Base-by-base conservation (phyloP, 1,139 yeast species). In the Yamadazyma sp. region DNA sequence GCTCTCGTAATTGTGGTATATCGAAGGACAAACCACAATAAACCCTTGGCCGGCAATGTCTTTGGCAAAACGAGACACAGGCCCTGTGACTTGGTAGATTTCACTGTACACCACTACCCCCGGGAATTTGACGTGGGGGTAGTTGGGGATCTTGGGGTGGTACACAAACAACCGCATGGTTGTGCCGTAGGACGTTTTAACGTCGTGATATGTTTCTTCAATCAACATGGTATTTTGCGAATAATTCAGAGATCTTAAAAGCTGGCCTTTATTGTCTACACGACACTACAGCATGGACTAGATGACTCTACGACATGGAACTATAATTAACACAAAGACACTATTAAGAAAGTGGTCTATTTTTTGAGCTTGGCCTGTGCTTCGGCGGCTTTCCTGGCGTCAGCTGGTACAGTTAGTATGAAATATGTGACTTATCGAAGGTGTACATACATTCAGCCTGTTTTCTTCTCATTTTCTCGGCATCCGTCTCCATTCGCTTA, bases 391-490 rank as follows among this genome's bases (percentile, higher is more conserved):
- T 72, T 80, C 51, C 70, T 71, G 30, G 84, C 87, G 54, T 82
- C 84, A 23, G 88, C 88, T 63, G 49, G 11, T 11, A 17, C 37
- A 30, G 43, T 38, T 44, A 40, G 43, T 33, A 45, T 9, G 6
- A 2, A 18, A 17, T 16, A 6, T 4, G 29, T 30, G 11, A 22
- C 21, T 31, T n/a, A n/a, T n/a, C n/a, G n/a, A n/a, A n/a, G n/a
- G n/a, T n/a, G n/a, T 37, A 78, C 85, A 51, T 70, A 78, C 89
- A 87, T 46, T 81, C 86, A 29, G 82, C 83, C 65, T 90, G 97
- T 61, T 90, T 90, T 53, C 78, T 79, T 61, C 97, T 80, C 78
- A 89, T 76, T 52, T 81, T 84, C 39, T 85, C 95, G 21, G 96
- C 97, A 58, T 90, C 94, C 33, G 69, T 75, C 57, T 90, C 96